Conservation (phyloP, 2,329 filamentous ascomycete genomes). For the Aspergillus pseudoterreus region DNA sequence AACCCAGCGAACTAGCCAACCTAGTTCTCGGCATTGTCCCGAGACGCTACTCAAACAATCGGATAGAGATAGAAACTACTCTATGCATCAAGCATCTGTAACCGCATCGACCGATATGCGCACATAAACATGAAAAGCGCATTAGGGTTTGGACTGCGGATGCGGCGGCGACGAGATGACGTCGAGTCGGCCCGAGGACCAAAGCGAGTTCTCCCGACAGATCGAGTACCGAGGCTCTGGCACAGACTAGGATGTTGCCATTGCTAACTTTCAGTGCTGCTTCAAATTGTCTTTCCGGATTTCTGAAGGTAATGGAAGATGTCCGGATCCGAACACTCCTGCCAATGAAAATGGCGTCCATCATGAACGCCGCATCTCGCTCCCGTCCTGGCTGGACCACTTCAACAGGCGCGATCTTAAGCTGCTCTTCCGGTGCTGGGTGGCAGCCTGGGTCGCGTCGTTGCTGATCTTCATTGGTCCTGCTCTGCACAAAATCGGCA, state of each 20-base stretch:
- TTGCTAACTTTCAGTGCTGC: not conserved
- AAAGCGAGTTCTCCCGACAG: not conserved
- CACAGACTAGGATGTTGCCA: not conserved
- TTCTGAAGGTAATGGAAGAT: not conserved
- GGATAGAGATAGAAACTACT: too few relatives aligned
- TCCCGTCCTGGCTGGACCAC: slow-evolving; percentile 36
- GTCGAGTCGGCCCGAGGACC: not conserved
- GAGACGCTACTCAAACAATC: too few relatives aligned
- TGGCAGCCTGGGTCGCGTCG: slow-evolving; percentile 45
- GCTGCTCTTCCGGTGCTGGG: slow-evolving; percentile 45
- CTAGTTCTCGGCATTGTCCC: not conserved
- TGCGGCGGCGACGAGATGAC: not conserved
- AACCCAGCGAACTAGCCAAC: not conserved
- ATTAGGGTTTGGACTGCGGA: not conserved
- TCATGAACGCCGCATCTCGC: slow-evolving; percentile 2
- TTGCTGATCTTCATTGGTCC: slow-evolving; percentile 49
- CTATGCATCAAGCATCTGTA: too few relatives aligned
- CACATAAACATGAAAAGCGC: not conserved
- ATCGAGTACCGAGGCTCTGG: not conserved
- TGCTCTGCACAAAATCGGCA: slow-evolving; percentile 38
- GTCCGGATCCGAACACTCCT: not conserved
- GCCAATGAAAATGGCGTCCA: not conserved
- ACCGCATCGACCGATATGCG: too few relatives aligned
- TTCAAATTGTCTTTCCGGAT: too few relatives aligned
- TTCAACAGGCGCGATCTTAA: slow-evolving; percentile 49